Evolutionary conservation across 2,329 filamentous ascomycete genomes (phyloP), one percentile per base, ranked within the genome.

Genomic region (Alternaria arbusti): DNA sequence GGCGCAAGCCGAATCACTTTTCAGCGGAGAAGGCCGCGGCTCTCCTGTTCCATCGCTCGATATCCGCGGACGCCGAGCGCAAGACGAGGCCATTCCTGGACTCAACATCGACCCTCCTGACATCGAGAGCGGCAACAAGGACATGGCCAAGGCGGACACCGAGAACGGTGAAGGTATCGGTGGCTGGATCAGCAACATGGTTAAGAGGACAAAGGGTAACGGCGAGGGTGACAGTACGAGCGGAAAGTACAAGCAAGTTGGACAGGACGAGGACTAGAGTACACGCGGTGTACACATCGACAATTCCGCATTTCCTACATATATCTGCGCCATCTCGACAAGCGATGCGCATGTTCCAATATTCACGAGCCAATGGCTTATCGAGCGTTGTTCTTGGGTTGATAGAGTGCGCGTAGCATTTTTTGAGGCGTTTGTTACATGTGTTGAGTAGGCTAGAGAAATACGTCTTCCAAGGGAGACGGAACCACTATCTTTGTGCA

Each of bases 11-110:
- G 93, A 92, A n/a, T 93, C 93, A 3, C 84, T 97, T 11, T 89
- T 97, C 80, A 88, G 90, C 47, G 86, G 87, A 43, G 66, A 70
- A 54, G 86, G 86, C 30, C 75, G 79, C 56, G 89, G 89, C 46
- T 97, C 94, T n/a, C 92, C 92, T 2, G 87, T 92, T 9, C 91
- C 91, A 32, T 94, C 91, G 11, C 88, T 93, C 69, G 90, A 92
- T 70, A 87, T 94, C 50, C 88, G 90, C 20, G 78, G 82, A 32
- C 76, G 74, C 26, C 69, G 69, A 47, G 56, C 68, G 28, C 49
- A 54, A 47, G 88, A 91, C 5, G 88, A 84, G 67, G 89, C 89
- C 8, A 94, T 97, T 63, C 93, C 94, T 1, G 90, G 91, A 9
- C 85, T 97, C 60, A 89, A 93, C 72, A 91, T 97, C 60, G 90